Evolutionary conservation across 768 basidiomycete genomes (phyloP), one percentile per base, ranked within the genome.

Genomic region (Tylopilus sp.): DNA sequence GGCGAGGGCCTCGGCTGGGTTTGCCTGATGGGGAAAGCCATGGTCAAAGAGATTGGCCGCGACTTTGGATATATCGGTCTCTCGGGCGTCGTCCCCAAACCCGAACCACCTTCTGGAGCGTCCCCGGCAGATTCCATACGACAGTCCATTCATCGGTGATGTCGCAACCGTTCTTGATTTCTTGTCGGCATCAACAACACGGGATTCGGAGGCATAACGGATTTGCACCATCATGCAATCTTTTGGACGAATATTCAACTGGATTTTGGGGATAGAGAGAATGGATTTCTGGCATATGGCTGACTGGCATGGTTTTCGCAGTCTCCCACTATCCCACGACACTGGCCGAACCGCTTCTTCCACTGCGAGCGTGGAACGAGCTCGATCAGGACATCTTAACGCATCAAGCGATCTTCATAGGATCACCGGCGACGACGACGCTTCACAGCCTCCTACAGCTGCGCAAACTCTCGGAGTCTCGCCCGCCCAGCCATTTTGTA

Each of bases 1-100:
- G 87, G 87, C 38, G 86, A 89, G 67, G 89, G 89, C 45, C 76
- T 92, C 28, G 89, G 85, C 21, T 92, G 89, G 89, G 83, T 90
- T n/a, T 91, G 89, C 67, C 74, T 87, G 26, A 85, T 92, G 82
- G 89, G 88, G 60, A 87, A 86, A 65, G 85, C 88, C 36, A 92
- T 92, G 89, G 82, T 92, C 63, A 83, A 80, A 60, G 89, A 92
- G 63, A 86, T 88, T 61, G 87, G 88, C 56, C 84, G 82, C 62
- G 77, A 82, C 30, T 83, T 85, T 69, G 86, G 85, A 12, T 92
- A 91, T 72, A 75, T 72, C 52, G 87, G 89, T 28, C 68, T 87
- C 17, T 79, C 83, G 19, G 87, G 87, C 17, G 82, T 85, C n/a
- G 80, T 90, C 30, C 84, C 81, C 14, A 86, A 86, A 62, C 84